Base-by-base conservation (phyloP, 1,284 basidiomycete genomes). In the Puccinia horiana region DNA sequence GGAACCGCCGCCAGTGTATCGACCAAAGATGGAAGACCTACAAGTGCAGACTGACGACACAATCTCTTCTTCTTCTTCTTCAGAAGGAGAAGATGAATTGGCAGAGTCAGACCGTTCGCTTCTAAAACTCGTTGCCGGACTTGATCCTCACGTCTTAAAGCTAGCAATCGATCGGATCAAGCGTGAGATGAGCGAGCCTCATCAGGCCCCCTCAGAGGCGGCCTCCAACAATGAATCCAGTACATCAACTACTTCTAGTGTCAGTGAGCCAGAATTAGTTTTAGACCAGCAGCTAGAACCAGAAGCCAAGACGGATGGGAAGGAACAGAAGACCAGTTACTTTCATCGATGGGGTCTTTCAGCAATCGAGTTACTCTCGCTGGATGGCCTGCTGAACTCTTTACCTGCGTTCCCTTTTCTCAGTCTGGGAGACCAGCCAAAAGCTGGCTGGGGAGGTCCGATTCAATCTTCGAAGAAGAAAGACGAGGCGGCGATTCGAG, bases 1-100 rank as follows among this genome's bases (percentile, higher is more conserved):
- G 3, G 79, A 81, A 40, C 79, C 79, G 23, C 72, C 79, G 63
- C 79, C 79, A 11, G 58, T 81, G 26, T 81, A 81, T 54, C 79
- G 70, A 54, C 79, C 79, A 6, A 81, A 81, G 49, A 81, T 67
- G 70, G 72, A 81, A 67, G 61, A 81, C 23, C 29, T 65, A 9
- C 61, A 61, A 49, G 56, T 81, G 14, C 79, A 81, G 47, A 81
- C 79, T 14, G 79, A 81, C 20, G 23, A 9, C 4, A 42, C 12
- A 14, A 5, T 69, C 37, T 69, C 6, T 18, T 14, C 23, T 8
- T 32, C 61, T 16, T 58, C 56, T 6, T 37, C 32, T 23, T 26
- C 56, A 14, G 56, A 58, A n/a, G 56, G 63, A 20, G 63, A 26
- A 32, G 14, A 63, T 32, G 18, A 70, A 42, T 1, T 47, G 40